These are phyloP conservation scores for Paxillus involutus DNA, from an alignment of 768 basidiomycete species.

Conservation along the genomic window DNA sequence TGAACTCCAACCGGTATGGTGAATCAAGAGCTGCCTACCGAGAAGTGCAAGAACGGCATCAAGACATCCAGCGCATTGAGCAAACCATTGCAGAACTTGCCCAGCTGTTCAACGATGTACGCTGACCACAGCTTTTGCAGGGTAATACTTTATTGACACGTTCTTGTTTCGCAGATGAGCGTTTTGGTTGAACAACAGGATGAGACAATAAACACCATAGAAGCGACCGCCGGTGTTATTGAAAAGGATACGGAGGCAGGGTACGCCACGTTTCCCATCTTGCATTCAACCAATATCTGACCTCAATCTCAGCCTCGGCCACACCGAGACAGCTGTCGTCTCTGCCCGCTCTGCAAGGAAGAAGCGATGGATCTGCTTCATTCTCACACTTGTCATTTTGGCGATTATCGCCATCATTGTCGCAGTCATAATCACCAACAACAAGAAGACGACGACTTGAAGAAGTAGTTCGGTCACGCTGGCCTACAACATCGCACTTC, in stretches of 20 bases:
- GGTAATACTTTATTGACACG: slow-evolving; percentile 2
- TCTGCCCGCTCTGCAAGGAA: slow-evolving; percentile 88
- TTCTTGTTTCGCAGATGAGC: slow-evolving; percentile 65
- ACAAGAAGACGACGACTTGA: too few relatives aligned
- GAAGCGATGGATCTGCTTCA: slow-evolving; percentile 97
- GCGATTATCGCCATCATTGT: slow-evolving; percentile 66
- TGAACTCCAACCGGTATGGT: slow-evolving; percentile 89
- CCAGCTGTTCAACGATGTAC: slow-evolving; percentile 92
- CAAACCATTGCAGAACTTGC: slow-evolving; percentile 90
- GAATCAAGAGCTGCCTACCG: slow-evolving; percentile 88
- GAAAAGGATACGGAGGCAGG: slow-evolving; percentile 86
- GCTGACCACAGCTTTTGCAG: slow-evolving; percentile 21
- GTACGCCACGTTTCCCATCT: slow-evolving; percentile 41
- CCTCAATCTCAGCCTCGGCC: slow-evolving; percentile 53
- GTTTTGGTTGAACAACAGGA: slow-evolving; percentile 94
- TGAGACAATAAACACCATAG: slow-evolving; percentile 80
- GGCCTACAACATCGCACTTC: neutral
- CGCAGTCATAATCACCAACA: slow-evolving; percentile 53
- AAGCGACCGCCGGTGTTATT: slow-evolving; percentile 69
- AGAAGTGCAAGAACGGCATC: slow-evolving; percentile 97
- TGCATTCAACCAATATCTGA: neutral
- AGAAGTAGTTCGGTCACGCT: slow-evolving; percentile 23
- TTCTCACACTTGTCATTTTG: slow-evolving; percentile 64
- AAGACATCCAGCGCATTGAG: slow-evolving; percentile 95
- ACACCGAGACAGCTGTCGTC: slow-evolving; percentile 83